Evolutionary conservation across 2,329 filamentous ascomycete species (phyloP).

Genomic region (Simplicillium sp.): DNA sequence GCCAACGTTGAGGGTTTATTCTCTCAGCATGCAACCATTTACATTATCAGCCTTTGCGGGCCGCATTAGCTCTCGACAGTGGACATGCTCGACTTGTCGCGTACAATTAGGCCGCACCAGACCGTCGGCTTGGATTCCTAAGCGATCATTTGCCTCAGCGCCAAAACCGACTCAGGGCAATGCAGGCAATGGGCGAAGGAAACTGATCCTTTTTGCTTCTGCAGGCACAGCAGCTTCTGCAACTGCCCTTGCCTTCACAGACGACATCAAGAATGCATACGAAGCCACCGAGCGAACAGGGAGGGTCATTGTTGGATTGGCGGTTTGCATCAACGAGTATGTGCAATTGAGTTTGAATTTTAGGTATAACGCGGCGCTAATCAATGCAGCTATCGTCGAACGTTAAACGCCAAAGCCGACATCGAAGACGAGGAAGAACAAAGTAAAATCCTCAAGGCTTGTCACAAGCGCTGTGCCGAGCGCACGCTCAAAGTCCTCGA

Average conservation of each 20-base stretch:
- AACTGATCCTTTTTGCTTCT: slow-evolving; percentile 37
- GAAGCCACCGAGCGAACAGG: slow-evolving; percentile 68
- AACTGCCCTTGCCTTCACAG: slow-evolving; percentile 44
- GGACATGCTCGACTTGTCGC: slow-evolving; percentile 38
- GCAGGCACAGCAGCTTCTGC: slow-evolving; percentile 39
- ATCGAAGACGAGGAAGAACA: slow-evolving; percentile 54
- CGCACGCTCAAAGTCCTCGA: slow-evolving; percentile 81
- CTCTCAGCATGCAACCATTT: slow-evolving; percentile 29
- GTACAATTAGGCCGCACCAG: slow-evolving; percentile 25
- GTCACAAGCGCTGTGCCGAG: slow-evolving; percentile 86
- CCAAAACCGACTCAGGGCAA: not conserved
- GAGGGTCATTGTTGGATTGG: slow-evolving; percentile 65
- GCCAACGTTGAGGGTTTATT: no score
- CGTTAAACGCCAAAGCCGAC: slow-evolving; percentile 61
- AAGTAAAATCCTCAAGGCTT: slow-evolving; percentile 62
- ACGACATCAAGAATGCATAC: slow-evolving; percentile 69
- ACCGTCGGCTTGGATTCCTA: slow-evolving; percentile 13
- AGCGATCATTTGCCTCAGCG: slow-evolving; percentile 19
- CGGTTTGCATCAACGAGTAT: slow-evolving; percentile 83
- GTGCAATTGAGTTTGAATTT: slow-evolving; percentile 6
- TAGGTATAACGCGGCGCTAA: not conserved
- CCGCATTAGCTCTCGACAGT: slow-evolving; percentile 27
- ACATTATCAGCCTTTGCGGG: slow-evolving; percentile 25
- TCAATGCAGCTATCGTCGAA: slow-evolving; percentile 68
- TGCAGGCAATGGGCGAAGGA: not conserved